These are phyloP conservation scores for Veloboletus limbatus DNA, from an alignment of 1,284 basidiomycete genomes.

Conservation along the genomic window DNA sequence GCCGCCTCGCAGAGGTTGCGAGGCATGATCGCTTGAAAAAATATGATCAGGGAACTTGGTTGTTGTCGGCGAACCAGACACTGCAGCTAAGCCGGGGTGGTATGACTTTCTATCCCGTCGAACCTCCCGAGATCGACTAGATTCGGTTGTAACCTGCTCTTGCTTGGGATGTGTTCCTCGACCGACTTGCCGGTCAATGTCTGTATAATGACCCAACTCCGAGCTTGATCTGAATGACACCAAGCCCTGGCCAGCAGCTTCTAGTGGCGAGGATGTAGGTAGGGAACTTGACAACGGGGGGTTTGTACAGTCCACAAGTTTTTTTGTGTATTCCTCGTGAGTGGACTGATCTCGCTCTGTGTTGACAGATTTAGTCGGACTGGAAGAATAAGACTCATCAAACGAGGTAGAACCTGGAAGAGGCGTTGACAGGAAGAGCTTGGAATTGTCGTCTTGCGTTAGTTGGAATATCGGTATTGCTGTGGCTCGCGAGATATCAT, in stretches of 20 bases:
- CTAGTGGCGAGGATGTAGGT: conserved; percentile 47
- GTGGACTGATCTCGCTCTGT: conserved; percentile 34
- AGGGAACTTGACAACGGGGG: conserved; percentile 58
- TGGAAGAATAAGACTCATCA: conserved; percentile 46
- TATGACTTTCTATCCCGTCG: conserved; percentile 54
- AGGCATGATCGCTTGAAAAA: conserved; percentile 57
- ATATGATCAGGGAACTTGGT: conserved; percentile 47
- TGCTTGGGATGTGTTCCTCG: conserved; percentile 31
- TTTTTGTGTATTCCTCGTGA: conserved; percentile 40
- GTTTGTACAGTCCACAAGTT: conserved; percentile 47
- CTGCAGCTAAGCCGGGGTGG: conserved; percentile 50
- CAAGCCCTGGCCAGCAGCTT: conserved; percentile 38
- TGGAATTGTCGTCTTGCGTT: conserved; percentile 56
- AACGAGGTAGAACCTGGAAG: conserved; percentile 23
- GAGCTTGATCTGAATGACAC: conserved; percentile 60
- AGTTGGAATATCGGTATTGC: conserved; percentile 62
- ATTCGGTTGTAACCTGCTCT: conserved; percentile 50
- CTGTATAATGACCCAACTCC: conserved; percentile 74
- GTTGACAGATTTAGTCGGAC: conserved; percentile 51
- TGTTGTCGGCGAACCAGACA: conserved; percentile 45
- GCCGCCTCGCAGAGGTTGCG: conserved; percentile 30
- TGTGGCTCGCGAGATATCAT: conserved; percentile 58
- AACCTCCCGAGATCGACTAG: conserved; percentile 46
- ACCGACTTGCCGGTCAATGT: conserved; percentile 40
- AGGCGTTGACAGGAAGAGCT: conserved; percentile 52